A percentile compares a stretch with the other conserved stretches of the same genome.
Evolutionary conservation across 192 early-diverging fungal species (phyloP).

Genomic region (Coemansia umbellata): DNA sequence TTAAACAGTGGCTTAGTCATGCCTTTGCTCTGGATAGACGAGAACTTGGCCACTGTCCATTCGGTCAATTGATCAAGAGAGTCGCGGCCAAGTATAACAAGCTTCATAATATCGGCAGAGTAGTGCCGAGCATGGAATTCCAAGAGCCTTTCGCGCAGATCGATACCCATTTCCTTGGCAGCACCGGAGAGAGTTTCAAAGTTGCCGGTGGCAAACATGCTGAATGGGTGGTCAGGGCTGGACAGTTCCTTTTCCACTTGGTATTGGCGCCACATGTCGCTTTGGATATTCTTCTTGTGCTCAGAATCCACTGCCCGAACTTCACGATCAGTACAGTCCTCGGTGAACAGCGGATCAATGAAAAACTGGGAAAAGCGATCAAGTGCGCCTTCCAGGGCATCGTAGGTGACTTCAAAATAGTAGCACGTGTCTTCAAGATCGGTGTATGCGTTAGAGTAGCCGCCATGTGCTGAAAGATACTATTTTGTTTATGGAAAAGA

Average conservation of each 20-base stretch:
- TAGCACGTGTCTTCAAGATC: constrained; percentile 50
- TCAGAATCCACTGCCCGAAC: constrained; percentile 94
- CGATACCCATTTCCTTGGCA: constrained; percentile 63
- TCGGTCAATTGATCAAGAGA: constrained; percentile 78
- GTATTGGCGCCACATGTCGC: constrained; percentile 83
- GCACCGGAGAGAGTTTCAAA: constrained; percentile 67
- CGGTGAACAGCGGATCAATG: constrained; percentile 82
- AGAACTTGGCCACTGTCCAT: constrained; percentile 80
- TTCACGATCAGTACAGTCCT: constrained; percentile 89
- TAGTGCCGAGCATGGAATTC: constrained; percentile 89
- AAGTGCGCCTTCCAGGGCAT: constrained; percentile 60
- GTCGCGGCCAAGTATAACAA: constrained; percentile 84
- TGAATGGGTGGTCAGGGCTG: constrained; percentile 74
- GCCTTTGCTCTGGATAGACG: constrained; percentile 71
- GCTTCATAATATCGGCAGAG: constrained; percentile 93
- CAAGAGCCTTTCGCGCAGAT: constrained; percentile 79
- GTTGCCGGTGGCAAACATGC: constrained; percentile 91
- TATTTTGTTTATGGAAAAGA: neutral
- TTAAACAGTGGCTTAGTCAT: constrained; percentile 65
- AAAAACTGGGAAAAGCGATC: constrained; percentile 92
- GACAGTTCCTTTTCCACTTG: constrained; percentile 83
- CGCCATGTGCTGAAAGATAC: constrained; percentile 43
- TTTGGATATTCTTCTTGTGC: constrained; percentile 93
- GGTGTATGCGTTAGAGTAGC: constrained; percentile 52
- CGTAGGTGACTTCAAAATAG: constrained; percentile 48